Evolutionary conservation across 1,139 yeast genomes (phyloP), one percentile per base, ranked within the genome.

Genomic region (Trichomonascaceae sp.): DNA sequence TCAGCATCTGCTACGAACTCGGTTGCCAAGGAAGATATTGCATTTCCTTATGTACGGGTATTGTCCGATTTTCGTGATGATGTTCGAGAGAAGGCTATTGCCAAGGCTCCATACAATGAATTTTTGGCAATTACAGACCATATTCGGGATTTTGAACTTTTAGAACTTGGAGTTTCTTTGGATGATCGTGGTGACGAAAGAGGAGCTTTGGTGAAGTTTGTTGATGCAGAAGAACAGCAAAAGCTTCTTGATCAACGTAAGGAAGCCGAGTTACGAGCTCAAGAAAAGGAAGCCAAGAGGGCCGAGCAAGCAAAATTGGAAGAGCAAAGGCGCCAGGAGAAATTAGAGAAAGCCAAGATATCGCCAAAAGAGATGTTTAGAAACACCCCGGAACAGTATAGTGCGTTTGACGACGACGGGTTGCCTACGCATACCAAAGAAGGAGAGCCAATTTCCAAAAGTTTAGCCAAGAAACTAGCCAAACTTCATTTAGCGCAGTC

Each of bases 401-500:
- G 81, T 8, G 87, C 81, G 64, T 93, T 95, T 87, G 98, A 93
- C 66, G 91, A 79, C 32, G 72, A 77, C 43, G 99, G 99, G 1
- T 57, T 93, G 22, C 99, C 99, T 15, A 76, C 83, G 0, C 84
- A 83, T 66, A 90, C 85, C 59, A 77, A 72, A 45, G 82, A 81
- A 15, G 99, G 98, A 9, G 89, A 84, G 63, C 96, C 90, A 55
- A 78, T 91, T n/a, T 80, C 95, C 51, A 93, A 93, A 74, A 87
- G 96, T 67, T 82, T 84, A 75, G 76, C 76, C 58, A 93, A 93
- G 79, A 91, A 91, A 72, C 75, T 91, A 61, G 71, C 75, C 57
- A 93, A 93, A 72, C 86, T 80, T 66, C 82, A 81, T 70, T 88
- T 84, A 55, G 84, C 79, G 55, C 99, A 93, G 70, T 84, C 83